Evolutionary conservation across 108 stramenopile genomes (phyloP).

Genomic region (Cyclotella baltica): DNA sequence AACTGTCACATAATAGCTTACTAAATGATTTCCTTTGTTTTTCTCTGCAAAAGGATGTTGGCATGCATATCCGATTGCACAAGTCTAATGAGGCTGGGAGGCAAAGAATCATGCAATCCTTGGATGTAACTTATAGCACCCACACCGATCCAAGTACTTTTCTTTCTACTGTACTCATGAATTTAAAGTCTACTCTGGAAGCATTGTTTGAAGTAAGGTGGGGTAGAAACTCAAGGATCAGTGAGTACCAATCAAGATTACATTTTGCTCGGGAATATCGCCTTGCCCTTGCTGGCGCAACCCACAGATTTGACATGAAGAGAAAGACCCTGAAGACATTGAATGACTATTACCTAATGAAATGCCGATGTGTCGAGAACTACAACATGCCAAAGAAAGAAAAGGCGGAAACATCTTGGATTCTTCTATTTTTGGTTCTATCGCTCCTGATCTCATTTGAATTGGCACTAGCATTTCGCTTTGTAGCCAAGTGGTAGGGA

Average conservation of each 20-base stretch:
- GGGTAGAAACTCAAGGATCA: slow-evolving; percentile 9
- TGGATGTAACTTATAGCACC: slow-evolving; percentile 21
- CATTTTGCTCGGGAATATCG: slow-evolving; percentile 26
- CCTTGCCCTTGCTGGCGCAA: slow-evolving; percentile 15
- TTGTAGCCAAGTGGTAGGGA: too few species aligned
- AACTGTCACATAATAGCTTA: neutral
- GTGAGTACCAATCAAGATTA: slow-evolving; percentile 16
- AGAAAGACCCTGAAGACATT: slow-evolving; percentile 21
- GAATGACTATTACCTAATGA: slow-evolving; percentile 30
- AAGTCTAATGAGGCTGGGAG: slow-evolving; percentile 20
- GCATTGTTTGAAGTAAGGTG: neutral
- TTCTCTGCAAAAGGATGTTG: slow-evolving; percentile 4
- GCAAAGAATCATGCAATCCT: slow-evolving; percentile 9
- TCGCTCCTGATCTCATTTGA: slow-evolving; percentile 13
- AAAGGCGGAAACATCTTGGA: neutral
- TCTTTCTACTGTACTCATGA: neutral
- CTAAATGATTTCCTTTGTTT: neutral
- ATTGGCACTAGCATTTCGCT: slow-evolving; percentile 10
- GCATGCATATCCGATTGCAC: slow-evolving; percentile 25
- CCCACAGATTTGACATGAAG: slow-evolving; percentile 20
- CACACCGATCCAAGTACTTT: too few species aligned
- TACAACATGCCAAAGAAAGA: neutral
- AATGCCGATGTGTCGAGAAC: slow-evolving; percentile 12
- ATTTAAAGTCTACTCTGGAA: neutral
- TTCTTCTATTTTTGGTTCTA: neutral